phyloP scores from a whole-genome alignment of 2,329 filamentous ascomycete genomes.

The Colletotrichum filicis region DNA sequence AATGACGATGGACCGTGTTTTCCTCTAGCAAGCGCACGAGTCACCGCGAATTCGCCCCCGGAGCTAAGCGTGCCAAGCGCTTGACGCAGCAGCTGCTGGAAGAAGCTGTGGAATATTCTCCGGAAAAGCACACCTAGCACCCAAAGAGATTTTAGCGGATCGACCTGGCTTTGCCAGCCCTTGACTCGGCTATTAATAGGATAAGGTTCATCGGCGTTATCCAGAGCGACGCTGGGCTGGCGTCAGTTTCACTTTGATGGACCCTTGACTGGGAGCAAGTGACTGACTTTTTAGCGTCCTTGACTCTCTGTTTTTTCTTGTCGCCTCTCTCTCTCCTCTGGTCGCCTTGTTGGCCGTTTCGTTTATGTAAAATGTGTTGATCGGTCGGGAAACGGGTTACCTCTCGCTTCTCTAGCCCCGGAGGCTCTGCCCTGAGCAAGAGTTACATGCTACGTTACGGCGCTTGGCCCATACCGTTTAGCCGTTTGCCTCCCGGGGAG shows the following conservation, averaged over 20 bases:
- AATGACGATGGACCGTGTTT: slow-evolving; percentile 14
- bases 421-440: neutral
- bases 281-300: neutral
- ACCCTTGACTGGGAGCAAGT: neutral
- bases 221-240: neutral
- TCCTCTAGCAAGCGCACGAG: neutral
- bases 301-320: neutral
- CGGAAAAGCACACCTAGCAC: neutral
- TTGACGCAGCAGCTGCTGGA: neutral
- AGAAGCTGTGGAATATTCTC: neutral
- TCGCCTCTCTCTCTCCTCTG: slow-evolving; percentile 8
- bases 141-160: neutral
- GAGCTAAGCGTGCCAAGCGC: slow-evolving; percentile 19
- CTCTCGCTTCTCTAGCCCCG: neutral
- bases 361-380: neutral
- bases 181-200: slow-evolving; percentile 23
- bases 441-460: slow-evolving; percentile 21
- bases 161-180: neutral
- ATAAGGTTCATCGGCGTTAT: slow-evolving; percentile 7
- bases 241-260: slow-evolving; percentile 1
- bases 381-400: neutral
- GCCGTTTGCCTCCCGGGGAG: neutral
- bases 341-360: neutral
- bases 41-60: neutral
- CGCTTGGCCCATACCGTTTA: slow-evolving; percentile 5